Evolutionary conservation across 2,329 filamentous ascomycete species (phyloP), one percentile per base, ranked within the genome.

Genomic region (Davidsoniella australis): DNA sequence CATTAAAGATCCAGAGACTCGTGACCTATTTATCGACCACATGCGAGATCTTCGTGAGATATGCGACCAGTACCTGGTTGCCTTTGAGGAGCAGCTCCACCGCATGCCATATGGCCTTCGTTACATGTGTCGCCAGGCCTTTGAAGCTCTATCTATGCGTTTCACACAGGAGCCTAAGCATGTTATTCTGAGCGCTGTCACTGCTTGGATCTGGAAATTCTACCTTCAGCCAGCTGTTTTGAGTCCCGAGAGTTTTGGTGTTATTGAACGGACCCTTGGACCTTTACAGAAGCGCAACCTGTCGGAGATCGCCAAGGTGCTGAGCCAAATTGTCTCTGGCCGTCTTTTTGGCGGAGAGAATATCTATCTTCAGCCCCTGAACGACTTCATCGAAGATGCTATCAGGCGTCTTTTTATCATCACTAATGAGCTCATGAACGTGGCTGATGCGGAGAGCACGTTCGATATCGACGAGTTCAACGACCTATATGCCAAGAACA

Each of bases 401-500:
- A 80, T 94, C 45, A 80, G 86, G 57, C 75, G 88, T 20, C 70
- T 95, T 52, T 75, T 76, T 29, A 74, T 82, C 10, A 85, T 91
- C 41, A 85, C 84, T 65, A 74, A 73, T 42, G 76, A 82, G 33
- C 65, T 96, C 53, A 85, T 98, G 56, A 77, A 82, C 10, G 84
- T 96, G 10, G 79, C 83, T 12, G 82, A 91, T 58, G 85, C 86
- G 0, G 91, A 98, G 64, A 74, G 78, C 47, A 91, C 91, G 20
- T 98, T 96, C 60, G 88, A 96, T 63, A 95, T 98, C 61, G 91
- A 98, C 61, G 91, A 96, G 62, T 98, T 91, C 75, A 96, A 95
- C 61, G 91, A 98, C 60, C 73, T 98, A 5, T 96, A 96, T 61
- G 85, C 89, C 50, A 88, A 93, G 63, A 91, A 87, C 55, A 94